Evolutionary conservation across 129 eudicot species (phyloP).

Genomic region (Daucus carota): DH1_v3.0 NC_030385.2:10101501-10102000

Average conservation of each 20-base stretch:
- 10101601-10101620: not conserved
- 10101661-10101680: conserved; percentile 1
- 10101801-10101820: not conserved
- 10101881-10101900: not conserved
- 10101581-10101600: conserved; percentile 17
- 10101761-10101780: not conserved
- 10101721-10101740: not conserved
- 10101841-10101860: not conserved
- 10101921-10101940: not conserved
- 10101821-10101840: too few relatives aligned
- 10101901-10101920: not conserved
- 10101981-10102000: not conserved
- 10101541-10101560: conserved; percentile 56
- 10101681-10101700: not conserved
- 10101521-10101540: too few relatives aligned
- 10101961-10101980: not conserved
- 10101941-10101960: not conserved
- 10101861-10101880: not conserved
- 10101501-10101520: too few relatives aligned
- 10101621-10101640: not conserved
- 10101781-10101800: not conserved
- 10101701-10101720: not conserved
- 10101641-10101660: conserved; percentile 2
- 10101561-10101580: conserved; percentile 44
- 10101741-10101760: not conserved